Base-by-base conservation (phyloP, 2,329 filamentous ascomycete genomes). In the Furcasterigmium sp. region DNA sequence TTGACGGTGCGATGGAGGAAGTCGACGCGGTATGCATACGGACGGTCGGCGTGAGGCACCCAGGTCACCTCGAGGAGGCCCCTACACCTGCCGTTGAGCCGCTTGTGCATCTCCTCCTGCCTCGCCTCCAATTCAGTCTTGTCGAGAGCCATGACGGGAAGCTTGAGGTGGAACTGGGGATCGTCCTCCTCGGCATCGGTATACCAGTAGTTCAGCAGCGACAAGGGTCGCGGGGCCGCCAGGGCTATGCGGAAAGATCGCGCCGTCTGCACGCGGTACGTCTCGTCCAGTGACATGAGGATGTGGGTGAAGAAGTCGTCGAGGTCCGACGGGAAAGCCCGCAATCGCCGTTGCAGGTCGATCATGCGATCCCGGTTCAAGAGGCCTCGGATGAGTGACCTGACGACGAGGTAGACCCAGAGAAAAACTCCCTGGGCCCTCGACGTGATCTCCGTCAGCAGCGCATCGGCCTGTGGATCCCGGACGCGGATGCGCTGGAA, bases 371-470 rank as follows among this genome's bases (percentile, higher is more conserved):
- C 50, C 2, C 34, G 10, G n/a, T 49, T 29, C 3, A 28, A 17
- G 1, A 56, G 37, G 2, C 52, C 54, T 15, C 47, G 42, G 1
- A 47, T n/a, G 4, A 57, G 42, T 3, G 45, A 46, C 5, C 43
- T 41, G 8, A 50, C 45, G 3, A 56, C 55, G 1, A 56, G 45
- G 14, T 43, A 50, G 2, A 62, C 52, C 61, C 61, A 64, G 8
- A 64, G 53, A 36, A 64, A 64, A 1, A 64, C 61, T 0, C 61
- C 61, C 10, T 60, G 54, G 0, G 61, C 53, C 7, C 44, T 52
- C 3, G 55, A 46, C 2, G 57, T 50, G 1, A 54, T 51, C 0
- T 43, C 43, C 14, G 49, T 32, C 23, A 39, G 45, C 41, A 57
- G 41, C 0, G 49, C 55, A 0, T 43, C 43, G 2, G 55, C 46